Base-by-base conservation (phyloP, 1,139 yeast genomes). In the Magnusiomyces fungicola region DNA sequence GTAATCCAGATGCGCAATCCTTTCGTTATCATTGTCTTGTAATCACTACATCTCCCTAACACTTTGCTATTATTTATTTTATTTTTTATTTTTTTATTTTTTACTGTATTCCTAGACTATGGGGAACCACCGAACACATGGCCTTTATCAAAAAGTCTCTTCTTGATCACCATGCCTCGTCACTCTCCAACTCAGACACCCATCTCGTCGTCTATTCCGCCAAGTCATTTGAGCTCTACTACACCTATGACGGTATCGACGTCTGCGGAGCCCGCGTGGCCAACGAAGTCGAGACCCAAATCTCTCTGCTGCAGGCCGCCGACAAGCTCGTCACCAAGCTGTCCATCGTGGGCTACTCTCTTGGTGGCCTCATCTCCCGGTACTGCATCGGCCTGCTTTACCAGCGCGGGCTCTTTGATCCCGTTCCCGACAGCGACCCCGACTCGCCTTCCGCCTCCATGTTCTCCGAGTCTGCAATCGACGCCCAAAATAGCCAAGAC, bases 231-330 rank as follows among this genome's bases (percentile, higher is more conserved):
- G 75, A 80, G 53, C 75, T 75, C 12, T 84, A 80, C 62, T 75
- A 78, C 58, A 87, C 96, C 1, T 82, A 86, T 59, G 96, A 87
- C 61, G 96, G 96, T 1, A 80, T 87, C 32, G 95, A 86, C 58
- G 80, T 87, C 38, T 86, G 92, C 62, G 96, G 95, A 1, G 72
- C 80, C 50, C 70, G 95, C 36, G 83, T 85, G 3, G 80, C 85
- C 1, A 77, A 76, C 51, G 96, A 87, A 64, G 80, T 87, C 45
- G 62, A 72, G 27, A 63, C 59, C 1, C n/a, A n/a, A n/a, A n/a
- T n/a, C n/a, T n/a, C n/a, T n/a, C n/a, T n/a, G n/a, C n/a, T n/a
- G n/a, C n/a, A n/a, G n/a, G 76, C 78, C 57, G 72, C 82, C 3
- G 60, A 63, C 2, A 2, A 58, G 53, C 12, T 24, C 3, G 66